A percentile compares a stretch with the other conserved stretches of the same genome.
Evolutionary conservation across 495 filamentous ascomycete genomes (phyloP).

Genomic region (Penicillium samsonianum): DNA sequence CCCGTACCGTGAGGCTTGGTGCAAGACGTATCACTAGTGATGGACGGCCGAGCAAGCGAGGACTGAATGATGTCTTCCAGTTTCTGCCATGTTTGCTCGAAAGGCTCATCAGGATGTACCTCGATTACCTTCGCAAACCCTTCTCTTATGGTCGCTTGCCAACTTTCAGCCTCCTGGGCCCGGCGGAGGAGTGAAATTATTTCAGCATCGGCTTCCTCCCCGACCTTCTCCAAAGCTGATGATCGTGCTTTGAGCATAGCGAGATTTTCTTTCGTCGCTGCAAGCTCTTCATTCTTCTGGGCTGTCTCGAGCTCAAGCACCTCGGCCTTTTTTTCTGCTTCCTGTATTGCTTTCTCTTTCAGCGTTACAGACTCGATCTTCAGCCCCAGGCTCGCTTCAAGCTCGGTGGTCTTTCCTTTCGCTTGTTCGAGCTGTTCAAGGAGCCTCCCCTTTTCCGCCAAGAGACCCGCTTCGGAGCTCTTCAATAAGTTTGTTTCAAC

Average conservation of each 20-base stretch:
- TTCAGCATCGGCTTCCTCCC: slow-evolving; percentile 28
- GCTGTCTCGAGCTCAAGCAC: slow-evolving; percentile 9
- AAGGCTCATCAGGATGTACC: slow-evolving; percentile 13
- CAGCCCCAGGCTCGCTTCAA: slow-evolving; percentile 19
- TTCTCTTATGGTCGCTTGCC: slow-evolving; percentile 26
- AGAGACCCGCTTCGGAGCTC: slow-evolving; percentile 21
- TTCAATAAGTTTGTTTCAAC: slow-evolving; percentile 25
- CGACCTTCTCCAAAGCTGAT: slow-evolving; percentile 22
- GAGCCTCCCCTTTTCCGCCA: slow-evolving; percentile 23
- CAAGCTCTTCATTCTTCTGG: slow-evolving; percentile 22
- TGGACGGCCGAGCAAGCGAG: neutral
- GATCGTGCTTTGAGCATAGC: slow-evolving; percentile 16
- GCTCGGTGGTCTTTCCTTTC: slow-evolving; percentile 18
- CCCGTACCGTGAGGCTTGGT: neutral
- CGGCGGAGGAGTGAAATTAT: slow-evolving; percentile 26
- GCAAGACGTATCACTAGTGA: neutral
- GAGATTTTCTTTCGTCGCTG: slow-evolving; percentile 17
- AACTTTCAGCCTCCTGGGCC: slow-evolving; percentile 32
- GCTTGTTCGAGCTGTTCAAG: slow-evolving; percentile 27
- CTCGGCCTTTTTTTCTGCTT: slow-evolving; percentile 15
- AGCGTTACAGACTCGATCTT: slow-evolving; percentile 10
- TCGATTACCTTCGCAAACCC: slow-evolving; percentile 16
- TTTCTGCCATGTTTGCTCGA: slow-evolving; percentile 21
- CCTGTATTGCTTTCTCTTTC: slow-evolving; percentile 2
- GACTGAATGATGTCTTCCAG: slow-evolving; percentile 23